Evolutionary conservation across 768 basidiomycete genomes (phyloP).

Genomic region (Amanita pseudoporphyria): DNA sequence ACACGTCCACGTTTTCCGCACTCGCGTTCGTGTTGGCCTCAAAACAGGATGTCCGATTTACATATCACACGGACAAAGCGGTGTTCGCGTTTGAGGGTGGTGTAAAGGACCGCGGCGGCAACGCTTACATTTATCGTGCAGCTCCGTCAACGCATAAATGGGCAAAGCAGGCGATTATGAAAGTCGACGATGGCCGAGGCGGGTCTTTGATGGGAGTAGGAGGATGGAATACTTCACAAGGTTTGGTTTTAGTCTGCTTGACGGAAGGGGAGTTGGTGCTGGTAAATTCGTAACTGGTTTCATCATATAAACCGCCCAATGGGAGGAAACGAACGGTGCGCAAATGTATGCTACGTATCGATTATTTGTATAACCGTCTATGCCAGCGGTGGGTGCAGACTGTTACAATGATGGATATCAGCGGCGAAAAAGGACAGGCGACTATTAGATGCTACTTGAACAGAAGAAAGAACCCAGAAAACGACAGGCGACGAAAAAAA

Average conservation of each 20-base stretch:
- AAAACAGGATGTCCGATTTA: constrained; percentile 84
- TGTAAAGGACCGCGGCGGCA: constrained; percentile 55
- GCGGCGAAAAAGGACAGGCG: neutral
- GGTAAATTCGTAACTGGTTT: constrained; percentile 21
- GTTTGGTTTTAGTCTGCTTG: constrained; percentile 50
- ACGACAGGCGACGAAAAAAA: constrained; percentile 6
- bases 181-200: constrained; percentile 55
- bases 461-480: constrained; percentile 12
- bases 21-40: constrained; percentile 91
- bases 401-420: constrained; percentile 7
- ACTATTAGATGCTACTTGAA: constrained; percentile 16
- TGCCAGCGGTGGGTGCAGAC: neutral
- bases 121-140: constrained; percentile 78
- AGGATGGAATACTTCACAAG: constrained; percentile 25
- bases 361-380: constrained; percentile 4
- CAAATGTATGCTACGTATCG: constrained; percentile 4
- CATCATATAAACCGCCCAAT: constrained; percentile 1
- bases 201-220: constrained; percentile 78
- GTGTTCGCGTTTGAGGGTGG: constrained; percentile 85
- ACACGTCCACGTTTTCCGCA: constrained; percentile 79
- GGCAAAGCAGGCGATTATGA: constrained; percentile 79
- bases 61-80: constrained; percentile 51
- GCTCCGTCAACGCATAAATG: constrained; percentile 39
- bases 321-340: neutral
- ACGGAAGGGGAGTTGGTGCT: constrained; percentile 71